Base-by-base conservation (phyloP, 202 grass and related monocot genomes). In the Elaeis oleifera region DNA sequence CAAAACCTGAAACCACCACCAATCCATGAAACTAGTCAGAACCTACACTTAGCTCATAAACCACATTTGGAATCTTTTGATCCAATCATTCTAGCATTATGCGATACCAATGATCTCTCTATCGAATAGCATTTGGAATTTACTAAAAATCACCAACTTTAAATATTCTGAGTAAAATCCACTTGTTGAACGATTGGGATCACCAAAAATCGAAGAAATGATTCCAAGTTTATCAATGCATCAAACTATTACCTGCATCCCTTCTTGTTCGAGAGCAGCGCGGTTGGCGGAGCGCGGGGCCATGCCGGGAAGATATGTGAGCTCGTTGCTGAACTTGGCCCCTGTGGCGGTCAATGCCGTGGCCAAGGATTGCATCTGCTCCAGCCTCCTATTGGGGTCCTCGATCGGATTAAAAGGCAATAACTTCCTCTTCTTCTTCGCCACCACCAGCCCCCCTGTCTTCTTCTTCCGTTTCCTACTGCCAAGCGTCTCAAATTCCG, bases 301-400 rank as follows among this genome's bases (percentile, higher is more conserved):
- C 94, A 92, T 89, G 63, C 72, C 74, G 18, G 88, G 49, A 18
- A 54, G 21, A 71, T 94, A 94, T 16, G 75, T 99, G 32, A 94
- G 82, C 26, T 87, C 59, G 74, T 94, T 89, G 80, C 88, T 99
- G 65, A 99, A 99, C 49, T 73, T 77, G 50, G 88, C 78, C 9
- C 78, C 88, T n/a, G 80, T 99, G 61, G 85, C 61, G 1, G 85
- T 99, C 75, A 99, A 82, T 55, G 88, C 88, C 18, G 94, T 99
- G 68, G 94, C 94, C 13, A 94, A 77, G 0, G 85, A 99, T 0
- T 88, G 88, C 94, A 99, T 99, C 76, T 99, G 88, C 14, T 75
- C 53, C 23, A 99, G 82, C 32, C 88, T 74, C 67, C 71, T 71
- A 4, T 65, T 73, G 3, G 78, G 83, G 71, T 99, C 78, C 0